Conservation (phyloP, 1,284 basidiomycete genomes). For the Coniferiporia weirii region DNA sequence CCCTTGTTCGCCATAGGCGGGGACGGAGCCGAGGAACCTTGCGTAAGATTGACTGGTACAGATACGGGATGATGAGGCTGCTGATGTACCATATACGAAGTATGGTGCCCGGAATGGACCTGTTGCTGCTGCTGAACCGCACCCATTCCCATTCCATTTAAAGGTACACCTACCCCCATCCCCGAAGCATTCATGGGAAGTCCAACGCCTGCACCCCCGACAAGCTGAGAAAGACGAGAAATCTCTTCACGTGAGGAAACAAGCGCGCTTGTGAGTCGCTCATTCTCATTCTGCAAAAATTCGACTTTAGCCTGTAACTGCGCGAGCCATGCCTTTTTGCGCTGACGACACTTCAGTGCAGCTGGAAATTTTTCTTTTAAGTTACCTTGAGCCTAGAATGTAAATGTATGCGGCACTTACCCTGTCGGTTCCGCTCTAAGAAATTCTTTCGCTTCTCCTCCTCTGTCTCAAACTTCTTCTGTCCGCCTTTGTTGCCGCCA, state of each 20-base stretch:
- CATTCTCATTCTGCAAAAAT: slow-evolving; percentile 86
- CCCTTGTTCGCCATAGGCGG: neutral
- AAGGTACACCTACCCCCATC: neutral
- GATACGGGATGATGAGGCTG: slow-evolving; percentile 16
- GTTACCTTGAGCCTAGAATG: neutral
- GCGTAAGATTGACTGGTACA: slow-evolving; percentile 10
- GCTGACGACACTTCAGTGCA: slow-evolving; percentile 96
- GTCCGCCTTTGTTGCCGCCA: slow-evolving; percentile 25
- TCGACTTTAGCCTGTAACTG: slow-evolving; percentile 94
- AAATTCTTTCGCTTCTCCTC: slow-evolving; percentile 95
- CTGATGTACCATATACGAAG: slow-evolving; percentile 10
- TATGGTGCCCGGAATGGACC: neutral
- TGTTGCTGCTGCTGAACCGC: slow-evolving; percentile 7
- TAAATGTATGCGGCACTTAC: slow-evolving; percentile 37
- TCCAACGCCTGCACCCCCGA: slow-evolving; percentile 56
- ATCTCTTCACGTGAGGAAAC: slow-evolving; percentile 76
- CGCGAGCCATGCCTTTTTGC: slow-evolving; percentile 96
- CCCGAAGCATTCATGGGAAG: slow-evolving; percentile 11
- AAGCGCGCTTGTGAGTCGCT: slow-evolving; percentile 78
- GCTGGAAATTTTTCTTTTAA: slow-evolving; percentile 44
- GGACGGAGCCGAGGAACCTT: neutral
- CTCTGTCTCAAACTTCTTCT: slow-evolving; percentile 85
- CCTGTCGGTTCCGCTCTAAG: slow-evolving; percentile 90
- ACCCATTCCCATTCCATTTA: slow-evolving; percentile 6
- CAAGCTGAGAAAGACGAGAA: slow-evolving; percentile 66